A percentile compares a stretch with the other conserved stretches of the same genome.
Evolutionary conservation across 768 basidiomycete species (phyloP).

Genomic region (Pulveroboletus ravenelii): DNA sequence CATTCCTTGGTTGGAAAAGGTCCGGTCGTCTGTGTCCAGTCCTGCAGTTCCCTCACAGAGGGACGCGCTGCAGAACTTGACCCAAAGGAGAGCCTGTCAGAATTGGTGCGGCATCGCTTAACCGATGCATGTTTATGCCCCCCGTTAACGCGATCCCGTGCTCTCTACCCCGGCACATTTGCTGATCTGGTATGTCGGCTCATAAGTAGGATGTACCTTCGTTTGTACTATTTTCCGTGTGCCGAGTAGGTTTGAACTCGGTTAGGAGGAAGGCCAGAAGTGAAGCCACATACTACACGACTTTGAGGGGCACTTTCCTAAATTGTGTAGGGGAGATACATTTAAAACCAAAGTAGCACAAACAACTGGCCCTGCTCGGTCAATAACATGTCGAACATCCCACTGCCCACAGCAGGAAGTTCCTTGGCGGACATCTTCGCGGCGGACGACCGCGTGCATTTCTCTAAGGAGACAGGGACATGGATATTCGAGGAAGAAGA

Average conservation of each 20-base stretch:
- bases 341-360: slow-evolving; percentile 36
- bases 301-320: slow-evolving; percentile 13
- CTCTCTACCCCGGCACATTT: slow-evolving; percentile 13
- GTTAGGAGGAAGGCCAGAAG: no score
- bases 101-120: no score
- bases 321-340: neutral
- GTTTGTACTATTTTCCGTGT: no score
- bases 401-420: slow-evolving; percentile 47
- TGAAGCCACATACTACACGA: no score
- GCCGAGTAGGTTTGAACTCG: no score
- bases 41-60: no score
- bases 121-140: no score
- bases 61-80: no score
- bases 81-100: no score
- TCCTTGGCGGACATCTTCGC: slow-evolving; percentile 62
- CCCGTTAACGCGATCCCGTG: slow-evolving; percentile 19
- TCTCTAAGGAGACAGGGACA: slow-evolving; percentile 65
- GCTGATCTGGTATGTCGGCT: slow-evolving; percentile 19
- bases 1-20: no score
- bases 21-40: no score
- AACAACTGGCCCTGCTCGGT: slow-evolving; percentile 25
- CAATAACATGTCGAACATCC: slow-evolving; percentile 26
- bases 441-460: slow-evolving; percentile 77
- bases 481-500: slow-evolving; percentile 92
- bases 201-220: slow-evolving; percentile 16